Evolutionary conservation across 1,284 basidiomycete species (phyloP), one percentile per base, ranked within the genome.

Genomic region (Vanrija humicola): DNA sequence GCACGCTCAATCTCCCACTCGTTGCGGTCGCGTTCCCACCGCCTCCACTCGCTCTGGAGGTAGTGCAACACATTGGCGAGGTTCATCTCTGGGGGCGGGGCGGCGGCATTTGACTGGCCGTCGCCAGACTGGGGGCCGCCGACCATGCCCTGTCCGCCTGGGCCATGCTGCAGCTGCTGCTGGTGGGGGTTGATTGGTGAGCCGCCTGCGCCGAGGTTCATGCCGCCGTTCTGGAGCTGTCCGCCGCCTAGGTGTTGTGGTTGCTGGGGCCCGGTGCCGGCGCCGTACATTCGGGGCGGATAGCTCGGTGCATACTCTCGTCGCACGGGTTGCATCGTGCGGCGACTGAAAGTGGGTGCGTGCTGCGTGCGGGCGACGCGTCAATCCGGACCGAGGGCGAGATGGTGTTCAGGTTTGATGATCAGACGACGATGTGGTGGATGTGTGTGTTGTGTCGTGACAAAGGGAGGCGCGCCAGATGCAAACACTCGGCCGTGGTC

Each of bases 1-100:
- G 96, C 95, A 65, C 95, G 82, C 79, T 98, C 95, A 69, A 99
- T 99, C 81, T 98, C 95, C 95, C 94, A 98, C 78, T 98, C 94
- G 75, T 99, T 98, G 68, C 95, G 84, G 79, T 98, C 94, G 73
- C 91, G 87, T 75, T 98, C 94, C 73, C 92, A 94, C 58, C 91
- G 83, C 60, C 96, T 82, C 91, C 94, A 98, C 82, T 98, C 96
- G 50, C 90, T 91, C 79, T 99, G 96, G 47, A 98, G 82, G 76
- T 93, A 98, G 79, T 98, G 95, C 57, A 99, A 82, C 55, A 98
- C 92, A 70, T 86, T 90, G 9, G 94, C 93, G 56, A 98, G 86
- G 43, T 89, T 95, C 77, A 89, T 90, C 77, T 92, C 89, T 72
- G 67, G 68, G 9, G 58, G 63, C 21, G 59, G 52, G 12, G 49